A percentile compares a stretch with the other conserved stretches of the same genome.
These are phyloP conservation scores for Histomonas meleagridis DNA, from an alignment of 208 protist species.

Conservation along the genomic window DNA sequence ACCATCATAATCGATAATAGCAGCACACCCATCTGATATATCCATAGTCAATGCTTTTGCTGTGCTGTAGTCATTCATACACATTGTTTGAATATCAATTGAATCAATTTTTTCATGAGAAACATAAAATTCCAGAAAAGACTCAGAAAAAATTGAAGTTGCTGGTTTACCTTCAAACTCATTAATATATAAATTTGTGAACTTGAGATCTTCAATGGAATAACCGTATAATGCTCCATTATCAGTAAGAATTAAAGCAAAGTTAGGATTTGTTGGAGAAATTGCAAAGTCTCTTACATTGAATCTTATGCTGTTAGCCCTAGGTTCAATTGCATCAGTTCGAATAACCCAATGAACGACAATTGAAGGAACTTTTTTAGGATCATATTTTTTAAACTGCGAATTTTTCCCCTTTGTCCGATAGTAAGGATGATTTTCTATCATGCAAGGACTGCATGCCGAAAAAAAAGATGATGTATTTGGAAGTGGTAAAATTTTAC, in stretches of 20 bases:
- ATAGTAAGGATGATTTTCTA: background rate
- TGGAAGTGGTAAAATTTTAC: background rate
- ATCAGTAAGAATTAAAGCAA: background rate
- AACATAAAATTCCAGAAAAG: background rate
- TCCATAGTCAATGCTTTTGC: background rate
- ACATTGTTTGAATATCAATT: background rate
- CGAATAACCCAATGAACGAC: conserved; percentile 22
- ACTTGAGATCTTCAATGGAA: conserved; percentile 20
- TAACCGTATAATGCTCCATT: background rate
- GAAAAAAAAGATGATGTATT: background rate
- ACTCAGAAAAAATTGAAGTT: background rate
- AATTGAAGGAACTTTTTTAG: background rate
- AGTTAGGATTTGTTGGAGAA: background rate
- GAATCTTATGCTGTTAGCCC: background rate
- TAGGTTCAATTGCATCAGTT: background rate
- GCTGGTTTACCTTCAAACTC: background rate
- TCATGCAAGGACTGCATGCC: background rate
- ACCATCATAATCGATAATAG: background rate
- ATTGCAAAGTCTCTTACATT: background rate
- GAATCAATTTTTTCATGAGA: background rate
- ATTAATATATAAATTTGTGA: background rate
- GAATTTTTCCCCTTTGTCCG: background rate
- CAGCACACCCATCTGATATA: background rate
- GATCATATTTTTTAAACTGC: background rate
- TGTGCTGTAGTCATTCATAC: background rate